phyloP scores from a whole-genome alignment of 768 basidiomycete species.

The Suillus weaverae region DNA sequence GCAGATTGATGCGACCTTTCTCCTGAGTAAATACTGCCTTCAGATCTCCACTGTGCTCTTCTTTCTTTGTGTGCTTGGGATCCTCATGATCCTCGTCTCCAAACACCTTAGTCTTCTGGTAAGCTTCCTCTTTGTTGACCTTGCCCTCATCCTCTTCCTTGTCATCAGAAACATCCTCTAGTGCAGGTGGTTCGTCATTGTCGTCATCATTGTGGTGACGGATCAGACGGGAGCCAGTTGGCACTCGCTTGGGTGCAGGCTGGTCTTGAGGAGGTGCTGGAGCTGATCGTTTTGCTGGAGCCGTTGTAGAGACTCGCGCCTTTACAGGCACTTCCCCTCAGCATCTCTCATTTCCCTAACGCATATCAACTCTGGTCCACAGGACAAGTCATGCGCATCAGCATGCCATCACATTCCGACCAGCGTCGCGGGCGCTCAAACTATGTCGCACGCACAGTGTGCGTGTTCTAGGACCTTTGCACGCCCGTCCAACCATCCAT shows the following conservation, averaged over 20 bases:
- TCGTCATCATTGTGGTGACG: no score
- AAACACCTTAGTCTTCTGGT: not conserved
- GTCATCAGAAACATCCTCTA: not conserved
- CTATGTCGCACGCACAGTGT: no score
- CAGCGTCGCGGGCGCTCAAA: no score
- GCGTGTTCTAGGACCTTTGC: no score
- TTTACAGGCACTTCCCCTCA: no score
- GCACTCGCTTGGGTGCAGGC: not conserved
- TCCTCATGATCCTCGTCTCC: not conserved
- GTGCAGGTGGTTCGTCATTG: not conserved
- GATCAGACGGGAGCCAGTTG: not conserved
- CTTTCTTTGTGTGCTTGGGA: not conserved
- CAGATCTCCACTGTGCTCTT: not conserved
- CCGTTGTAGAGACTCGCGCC: no score
- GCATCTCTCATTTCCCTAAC: no score
- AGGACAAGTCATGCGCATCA: no score
- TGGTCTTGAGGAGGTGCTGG: not conserved
- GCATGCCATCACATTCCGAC: no score
- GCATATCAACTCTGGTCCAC: no score
- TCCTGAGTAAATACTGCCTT: not conserved
- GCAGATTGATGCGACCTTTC: not conserved
- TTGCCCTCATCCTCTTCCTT: not conserved
- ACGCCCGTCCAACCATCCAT: no score
- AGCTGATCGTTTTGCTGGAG: not conserved
- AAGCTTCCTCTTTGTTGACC: not conserved